phyloP scores from a whole-genome alignment of 73 alveolate species.

The Effrenium voratum region DNA sequence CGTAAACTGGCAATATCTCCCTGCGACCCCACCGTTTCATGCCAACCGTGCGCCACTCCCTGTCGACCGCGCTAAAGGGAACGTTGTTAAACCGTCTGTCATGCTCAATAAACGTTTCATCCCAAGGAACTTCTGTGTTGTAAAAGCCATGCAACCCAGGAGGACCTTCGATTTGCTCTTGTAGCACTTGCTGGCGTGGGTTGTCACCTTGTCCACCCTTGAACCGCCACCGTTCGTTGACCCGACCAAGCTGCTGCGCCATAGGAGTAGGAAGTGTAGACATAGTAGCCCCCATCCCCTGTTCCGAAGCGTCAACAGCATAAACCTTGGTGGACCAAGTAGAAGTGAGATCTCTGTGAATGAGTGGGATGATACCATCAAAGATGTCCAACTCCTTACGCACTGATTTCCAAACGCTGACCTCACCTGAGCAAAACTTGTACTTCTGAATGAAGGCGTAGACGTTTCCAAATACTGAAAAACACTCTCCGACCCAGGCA shows the following conservation, averaged over 20 bases:
- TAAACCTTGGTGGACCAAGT: neutral
- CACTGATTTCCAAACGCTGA: neutral
- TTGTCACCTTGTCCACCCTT: neutral
- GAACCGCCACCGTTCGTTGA: conserved; percentile 28
- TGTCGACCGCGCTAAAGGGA: neutral
- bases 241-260: neutral
- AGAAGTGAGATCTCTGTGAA: neutral
- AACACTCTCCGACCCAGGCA: conserved; percentile 10
- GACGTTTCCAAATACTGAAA: neutral
- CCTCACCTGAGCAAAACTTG: neutral
- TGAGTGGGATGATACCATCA: neutral
- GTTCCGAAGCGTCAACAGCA: conserved; percentile 26
- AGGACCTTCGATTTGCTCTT: neutral
- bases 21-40: neutral
- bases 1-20: neutral
- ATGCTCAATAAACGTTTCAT: neutral
- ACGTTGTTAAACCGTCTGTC: neutral
- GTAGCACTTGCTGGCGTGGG: neutral
- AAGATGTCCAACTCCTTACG: neutral
- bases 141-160: neutral
- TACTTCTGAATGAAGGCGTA: neutral
- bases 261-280: neutral
- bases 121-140: neutral
- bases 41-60: neutral
- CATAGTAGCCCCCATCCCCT: conserved; percentile 1